Evolutionary conservation across 1,139 yeast genomes (phyloP), one percentile per base, ranked within the genome.

Genomic region (Eremothecium gossypii): DNA sequence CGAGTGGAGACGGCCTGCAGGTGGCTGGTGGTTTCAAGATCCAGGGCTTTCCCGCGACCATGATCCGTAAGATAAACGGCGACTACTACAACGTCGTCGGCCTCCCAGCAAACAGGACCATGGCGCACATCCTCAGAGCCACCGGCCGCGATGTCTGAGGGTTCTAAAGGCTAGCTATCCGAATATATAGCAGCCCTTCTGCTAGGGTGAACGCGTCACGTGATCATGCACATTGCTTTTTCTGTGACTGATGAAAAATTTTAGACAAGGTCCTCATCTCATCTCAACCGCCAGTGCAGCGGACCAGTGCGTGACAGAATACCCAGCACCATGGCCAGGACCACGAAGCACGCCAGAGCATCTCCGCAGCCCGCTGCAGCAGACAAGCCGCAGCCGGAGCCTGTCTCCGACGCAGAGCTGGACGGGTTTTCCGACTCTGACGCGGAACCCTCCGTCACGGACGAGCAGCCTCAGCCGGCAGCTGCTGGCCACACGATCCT

Each of bases 1-100:
- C 70, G 1, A 66, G 79, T 2, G 82, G 74, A 26, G 97, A 89
- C 59, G 98, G 93, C 0, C 47, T 70, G 5, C 71, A 74, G 34
- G 96, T 84, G 1, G 96, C 97, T 1, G 98, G 96, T 7, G 98
- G 98, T 1, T 87, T 86, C 65, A 81, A 80, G 53, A 81, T 82
- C 47, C 97, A 91, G 61, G 84, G 79, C 1, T 58, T 59, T 12
- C 89, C 91, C 0, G 81, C 84, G 3, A 55, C 80, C 36, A 64
- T 91, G 46, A 76, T 91, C 49, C 64, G 69, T 32, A 62, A 65
- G 12, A 73, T 87, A 11, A 69, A 69, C 2, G 98, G 98, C 1
- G 97, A 89, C 57, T 85, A 75, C 55, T 79, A 72, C 61, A 89
- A 86, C 57, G 83, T 86, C n/a, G 91, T 91, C 7, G 98, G 98